phyloP scores from a whole-genome alignment of 495 filamentous ascomycete species.

The Aspergillus mulundensis region DNA sequence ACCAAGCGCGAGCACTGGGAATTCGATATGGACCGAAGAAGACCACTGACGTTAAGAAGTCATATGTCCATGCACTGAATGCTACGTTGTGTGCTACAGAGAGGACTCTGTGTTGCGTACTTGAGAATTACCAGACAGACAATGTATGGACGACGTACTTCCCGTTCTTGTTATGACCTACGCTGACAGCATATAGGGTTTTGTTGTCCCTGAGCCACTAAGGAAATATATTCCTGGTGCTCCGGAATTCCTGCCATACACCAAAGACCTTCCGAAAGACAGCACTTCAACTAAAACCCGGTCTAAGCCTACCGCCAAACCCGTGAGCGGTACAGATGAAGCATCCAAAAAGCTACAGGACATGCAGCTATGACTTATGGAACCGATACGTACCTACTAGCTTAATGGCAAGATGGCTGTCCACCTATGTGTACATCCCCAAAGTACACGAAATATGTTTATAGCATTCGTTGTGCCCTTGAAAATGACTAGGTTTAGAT shows the following conservation, averaged over 20 bases:
- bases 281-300: constrained; percentile 58
- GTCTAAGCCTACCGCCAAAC: constrained; percentile 32
- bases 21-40: constrained; percentile 80
- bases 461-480: too few species aligned
- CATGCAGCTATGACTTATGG: constrained; percentile 31
- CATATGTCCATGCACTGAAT: constrained; percentile 92
- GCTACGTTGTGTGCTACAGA: constrained; percentile 90
- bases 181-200: constrained; percentile 50
- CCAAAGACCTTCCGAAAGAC: constrained; percentile 76
- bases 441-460: too few species aligned
- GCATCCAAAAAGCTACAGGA: constrained; percentile 38
- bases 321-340: constrained; percentile 23
- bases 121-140: constrained; percentile 95
- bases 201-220: constrained; percentile 80
- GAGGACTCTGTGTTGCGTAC: constrained; percentile 85
- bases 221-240: constrained; percentile 89
- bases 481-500: too few species aligned
- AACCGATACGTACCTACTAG: neutral
- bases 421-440: neutral
- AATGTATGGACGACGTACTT: constrained; percentile 50
- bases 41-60: constrained; percentile 75
- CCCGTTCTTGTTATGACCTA: constrained; percentile 1
- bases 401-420: too few species aligned
- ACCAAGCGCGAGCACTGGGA: constrained; percentile 84
- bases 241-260: constrained; percentile 81